Base-by-base conservation (phyloP, 176 grass and related monocot genomes). In the Aechmea fasciata region DNA sequence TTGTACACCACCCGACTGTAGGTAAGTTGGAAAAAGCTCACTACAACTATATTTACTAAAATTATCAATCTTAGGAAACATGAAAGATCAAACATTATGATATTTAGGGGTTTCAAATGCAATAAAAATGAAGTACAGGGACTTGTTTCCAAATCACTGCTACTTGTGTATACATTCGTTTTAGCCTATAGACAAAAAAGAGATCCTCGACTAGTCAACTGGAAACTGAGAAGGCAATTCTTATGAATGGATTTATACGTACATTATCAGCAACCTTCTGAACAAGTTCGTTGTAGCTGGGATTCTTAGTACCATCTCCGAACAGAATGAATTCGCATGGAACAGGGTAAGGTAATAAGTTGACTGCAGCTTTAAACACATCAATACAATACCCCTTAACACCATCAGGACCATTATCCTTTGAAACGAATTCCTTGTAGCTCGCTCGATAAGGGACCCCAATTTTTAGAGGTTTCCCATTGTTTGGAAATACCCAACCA, bases 331-430 rank as follows among this genome's bases (percentile, higher is more conserved):
- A 96, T 9, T 79, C 24, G 47, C 48, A 59, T 2, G 86, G 83
- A 64, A 96, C 89, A 13, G 89, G 83, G 76, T 96, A 96, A 1
- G 89, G 81, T 13, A 96, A 73, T 67, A 87, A 80, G 33, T 63
- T 80, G 25, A 87, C 70, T 0, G 93, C 93, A 6, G 88, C 88
- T 41, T 89, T 83, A 69, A 96, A 96, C 8, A 96, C 89, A 80
- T 96, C 92, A n/a, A 96, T 65, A 81, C 93, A 92, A 78, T 92
- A 96, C 22, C 93, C 93, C 49, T 85, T 81, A 4, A 82, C 86
- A 64, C 86, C 79, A 49, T 92, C 83, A 3, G 88, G 79, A 22
- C 65, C 22, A 0, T 48, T 11, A 71, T 81, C 86, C 71, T 79
- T 82, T 10, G 88, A 73, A 29, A 92, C 79, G 73, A 96, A 89